These are phyloP conservation scores for Aspergillus brasiliensis DNA, from an alignment of 2,329 filamentous ascomycete species.

Conservation along the genomic window DNA sequence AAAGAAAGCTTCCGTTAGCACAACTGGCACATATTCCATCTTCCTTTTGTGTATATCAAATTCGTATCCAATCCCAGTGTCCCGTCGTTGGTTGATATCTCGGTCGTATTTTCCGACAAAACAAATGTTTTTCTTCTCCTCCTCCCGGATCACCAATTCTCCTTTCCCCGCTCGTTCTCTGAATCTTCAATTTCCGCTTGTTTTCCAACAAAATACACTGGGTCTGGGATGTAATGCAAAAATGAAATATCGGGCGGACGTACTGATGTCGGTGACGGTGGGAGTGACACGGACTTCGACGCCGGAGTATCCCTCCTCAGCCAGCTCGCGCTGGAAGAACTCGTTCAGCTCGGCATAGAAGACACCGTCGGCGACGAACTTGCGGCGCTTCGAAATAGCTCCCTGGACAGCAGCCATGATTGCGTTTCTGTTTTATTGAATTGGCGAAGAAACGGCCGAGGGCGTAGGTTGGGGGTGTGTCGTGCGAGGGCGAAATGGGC, in stretches of 20 bases:
- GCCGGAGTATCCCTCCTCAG: slow-evolving; percentile 99
- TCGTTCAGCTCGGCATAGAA: slow-evolving; percentile 99
- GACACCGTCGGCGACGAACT: slow-evolving; percentile 97
- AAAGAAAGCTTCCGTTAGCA: slow-evolving; percentile 38
- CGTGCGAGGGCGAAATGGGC: slow-evolving; percentile 34
- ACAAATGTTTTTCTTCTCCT: slow-evolving; percentile 3
- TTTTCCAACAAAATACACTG: not conserved
- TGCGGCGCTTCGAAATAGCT: slow-evolving; percentile 56
- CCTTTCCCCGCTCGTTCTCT: slow-evolving; percentile 12
- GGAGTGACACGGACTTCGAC: slow-evolving; percentile 99
- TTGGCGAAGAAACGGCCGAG: slow-evolving; percentile 40
- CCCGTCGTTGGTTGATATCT: not conserved
- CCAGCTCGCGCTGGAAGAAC: slow-evolving; percentile 99
- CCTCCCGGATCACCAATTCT: not conserved
- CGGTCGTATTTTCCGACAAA: slow-evolving; percentile 6
- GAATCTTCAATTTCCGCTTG: slow-evolving; percentile 13
- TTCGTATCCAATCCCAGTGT: slow-evolving; percentile 8
- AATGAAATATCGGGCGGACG: slow-evolving; percentile 32
- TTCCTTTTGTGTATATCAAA: slow-evolving; percentile 1
- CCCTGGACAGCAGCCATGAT: slow-evolving; percentile 55
- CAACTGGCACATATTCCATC: slow-evolving; percentile 19
- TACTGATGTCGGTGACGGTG: slow-evolving; percentile 98
- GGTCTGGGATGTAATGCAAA: slow-evolving; percentile 17
- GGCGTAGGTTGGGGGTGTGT: slow-evolving; percentile 30
- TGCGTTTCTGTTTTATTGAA: slow-evolving; percentile 40